Base-by-base conservation (phyloP, 176 grass and related monocot species). In the Areca catechu region DNA sequence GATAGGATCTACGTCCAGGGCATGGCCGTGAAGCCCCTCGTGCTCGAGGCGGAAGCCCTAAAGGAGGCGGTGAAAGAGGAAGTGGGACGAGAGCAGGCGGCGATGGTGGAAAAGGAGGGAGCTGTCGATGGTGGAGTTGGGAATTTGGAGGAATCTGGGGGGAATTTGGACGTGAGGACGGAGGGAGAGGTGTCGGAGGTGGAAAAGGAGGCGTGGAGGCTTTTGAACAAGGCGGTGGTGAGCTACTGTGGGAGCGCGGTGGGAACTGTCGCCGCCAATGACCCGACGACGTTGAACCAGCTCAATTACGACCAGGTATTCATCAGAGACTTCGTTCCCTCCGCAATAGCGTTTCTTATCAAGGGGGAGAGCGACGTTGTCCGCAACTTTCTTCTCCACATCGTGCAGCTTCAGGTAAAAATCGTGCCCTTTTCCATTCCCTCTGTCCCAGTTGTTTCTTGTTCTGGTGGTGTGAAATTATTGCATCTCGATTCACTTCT, bases 251-350 rank as follows among this genome's bases (percentile, higher is more conserved):
- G 83, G 22, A 80, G 70, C 15, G 81, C 87, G 18, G 87, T 98
- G 18, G 93, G 93, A 56, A 98, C 93, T 24, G 87, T 98, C 54
- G 93, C 87, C 2, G 87, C 87, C 12, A 76, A 83, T 51, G 87
- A 98, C 18, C 80, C 69, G 1, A 84, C 80, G 58, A 67, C 60
- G 20, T 75, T 67, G 24, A 78, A 60, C 66, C 82, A 73, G 57
- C 82, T 92, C 57, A 98, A 98, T 58, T 98, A 98, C 70, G 93
- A 98, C 30, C 93, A 98, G 51, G 65, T 67, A 7, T 67, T 67
- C 65, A 67, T 67, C 28, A 50, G 65, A 10, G 65, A 67, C 51
- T 67, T 67, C n/a, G 65, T 67, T 18, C 65, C 65, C 0, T 55
- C 65, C 0, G 51, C 65, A 1, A 50, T 67, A 12, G 65, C 65